Percentiles rank a stretch among this genome's conserved stretches.
Conservation (phyloP, 129 eudicot genomes). For the Tagetes patula region DNA sequence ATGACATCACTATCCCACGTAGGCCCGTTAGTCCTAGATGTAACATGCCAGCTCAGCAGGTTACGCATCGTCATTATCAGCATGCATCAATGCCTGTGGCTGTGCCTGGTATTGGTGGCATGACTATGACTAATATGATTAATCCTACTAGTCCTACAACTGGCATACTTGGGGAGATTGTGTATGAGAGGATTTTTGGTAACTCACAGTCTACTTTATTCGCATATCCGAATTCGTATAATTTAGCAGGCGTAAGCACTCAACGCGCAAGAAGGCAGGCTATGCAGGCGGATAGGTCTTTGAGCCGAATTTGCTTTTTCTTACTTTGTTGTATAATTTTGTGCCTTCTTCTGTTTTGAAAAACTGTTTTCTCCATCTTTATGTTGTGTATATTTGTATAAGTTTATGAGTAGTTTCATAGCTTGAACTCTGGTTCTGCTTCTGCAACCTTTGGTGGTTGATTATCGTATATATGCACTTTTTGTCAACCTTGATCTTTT, state of each 20-base stretch:
- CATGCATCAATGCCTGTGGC: conserved; percentile 36
- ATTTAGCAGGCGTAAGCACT: conserved; percentile 41
- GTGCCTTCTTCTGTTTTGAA: conserved; percentile 73
- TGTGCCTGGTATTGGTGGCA: conserved; percentile 34
- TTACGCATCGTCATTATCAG: conserved; percentile 25
- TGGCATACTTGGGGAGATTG: conserved; percentile 64
- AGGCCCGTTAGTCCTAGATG: conserved; percentile 66
- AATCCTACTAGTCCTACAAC: conserved; percentile 42
- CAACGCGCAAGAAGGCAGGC: conserved; percentile 69
- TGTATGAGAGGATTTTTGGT: conserved; percentile 67
- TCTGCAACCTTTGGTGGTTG: conserved; percentile 9
- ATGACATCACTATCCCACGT: conserved; percentile 49
- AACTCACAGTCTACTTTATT: conserved; percentile 43
- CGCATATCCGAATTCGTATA: conserved; percentile 56
- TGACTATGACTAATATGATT: conserved; percentile 40
- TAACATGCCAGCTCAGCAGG: conserved; percentile 40
- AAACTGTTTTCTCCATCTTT: neutral
- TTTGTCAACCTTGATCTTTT: neutral
- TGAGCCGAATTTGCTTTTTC: conserved; percentile 68
- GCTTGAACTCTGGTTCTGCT: conserved; percentile 3
- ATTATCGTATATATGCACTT: neutral
- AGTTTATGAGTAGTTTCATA: conserved; percentile 15
- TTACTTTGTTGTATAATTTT: conserved; percentile 63
- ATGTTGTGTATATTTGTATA: conserved; percentile 31
- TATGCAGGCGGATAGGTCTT: conserved; percentile 64